Evolutionary conservation across 2,329 filamentous ascomycete species (phyloP).

Genomic region (Diatrype stigma): DNA sequence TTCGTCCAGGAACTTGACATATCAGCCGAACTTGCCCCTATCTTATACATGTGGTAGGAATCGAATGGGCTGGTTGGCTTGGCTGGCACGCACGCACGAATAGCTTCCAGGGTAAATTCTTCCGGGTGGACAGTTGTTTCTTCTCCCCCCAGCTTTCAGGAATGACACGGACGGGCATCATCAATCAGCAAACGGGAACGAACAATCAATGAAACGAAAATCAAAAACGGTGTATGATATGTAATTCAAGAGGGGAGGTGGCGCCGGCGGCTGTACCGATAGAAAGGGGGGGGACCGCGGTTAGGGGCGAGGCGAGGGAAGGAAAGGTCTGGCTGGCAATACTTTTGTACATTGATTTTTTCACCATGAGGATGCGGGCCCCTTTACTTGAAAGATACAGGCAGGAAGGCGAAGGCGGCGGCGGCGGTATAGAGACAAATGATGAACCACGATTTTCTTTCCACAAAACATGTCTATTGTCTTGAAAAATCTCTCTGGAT

Average conservation of each 20-base stretch:
- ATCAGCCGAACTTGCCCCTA: too few relatives aligned
- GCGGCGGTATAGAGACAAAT: background rate
- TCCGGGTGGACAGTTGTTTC: background rate
- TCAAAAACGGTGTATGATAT: conserved; percentile 24
- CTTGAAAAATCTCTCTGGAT: conserved; percentile 5
- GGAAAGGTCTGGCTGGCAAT: conserved; percentile 1
- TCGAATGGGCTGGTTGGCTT: too few relatives aligned
- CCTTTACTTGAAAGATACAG: conserved; percentile 24
- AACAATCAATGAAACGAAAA: background rate
- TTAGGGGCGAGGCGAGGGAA: conserved; percentile 7
- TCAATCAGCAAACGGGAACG: background rate
- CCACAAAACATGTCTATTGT: conserved; percentile 13
- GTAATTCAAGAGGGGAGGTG: background rate
- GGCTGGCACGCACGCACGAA: too few relatives aligned
- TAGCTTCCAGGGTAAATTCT: too few relatives aligned
- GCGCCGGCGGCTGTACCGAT: conserved; percentile 8
- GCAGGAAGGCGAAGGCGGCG: background rate
- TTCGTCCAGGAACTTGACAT: too few relatives aligned
- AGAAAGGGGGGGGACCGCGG: conserved; percentile 8
- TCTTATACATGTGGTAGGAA: too few relatives aligned
- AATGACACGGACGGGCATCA: too few relatives aligned
- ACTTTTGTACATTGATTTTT: conserved; percentile 2
- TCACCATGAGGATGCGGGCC: conserved; percentile 16
- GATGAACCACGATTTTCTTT: conserved; percentile 1
- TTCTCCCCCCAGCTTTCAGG: too few relatives aligned